Conservation (phyloP, 768 basidiomycete genomes). For the Lactarius indigo region DNA sequence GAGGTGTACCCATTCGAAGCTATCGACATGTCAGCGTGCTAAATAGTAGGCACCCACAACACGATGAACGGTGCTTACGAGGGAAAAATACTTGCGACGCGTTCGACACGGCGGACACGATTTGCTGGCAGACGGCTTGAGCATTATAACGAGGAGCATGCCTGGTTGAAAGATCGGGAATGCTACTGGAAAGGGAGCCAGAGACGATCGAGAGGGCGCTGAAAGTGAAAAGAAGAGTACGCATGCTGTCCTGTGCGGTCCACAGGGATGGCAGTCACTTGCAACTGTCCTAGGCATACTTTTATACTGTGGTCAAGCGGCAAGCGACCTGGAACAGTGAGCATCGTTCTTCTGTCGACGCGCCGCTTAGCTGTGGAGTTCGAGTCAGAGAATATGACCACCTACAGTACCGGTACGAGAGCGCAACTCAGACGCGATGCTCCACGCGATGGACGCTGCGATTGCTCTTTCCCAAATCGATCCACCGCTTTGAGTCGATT, state of each 20-base stretch:
- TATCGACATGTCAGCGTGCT: not conserved
- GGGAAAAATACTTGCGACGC: conserved; percentile 11
- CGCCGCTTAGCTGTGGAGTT: no score
- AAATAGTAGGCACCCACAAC: no score
- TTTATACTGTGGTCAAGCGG: not conserved
- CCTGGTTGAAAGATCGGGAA: not conserved
- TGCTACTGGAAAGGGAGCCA: not conserved
- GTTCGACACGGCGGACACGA: not conserved
- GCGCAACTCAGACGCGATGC: no score
- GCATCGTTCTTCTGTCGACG: no score
- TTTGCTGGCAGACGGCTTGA: not conserved
- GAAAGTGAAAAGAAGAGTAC: not conserved
- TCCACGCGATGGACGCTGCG: no score
- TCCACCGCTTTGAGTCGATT: no score
- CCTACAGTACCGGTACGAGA: no score
- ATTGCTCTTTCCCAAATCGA: no score
- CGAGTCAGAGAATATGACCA: no score
- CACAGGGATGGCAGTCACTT: not conserved
- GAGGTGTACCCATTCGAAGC: not conserved
- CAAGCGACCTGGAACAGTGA: no score
- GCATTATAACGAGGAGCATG: not conserved
- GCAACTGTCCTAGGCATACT: not conserved
- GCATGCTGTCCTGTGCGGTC: not conserved
- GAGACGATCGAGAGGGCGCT: not conserved
- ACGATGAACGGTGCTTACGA: not conserved